Percentiles rank a stretch among this genome's conserved stretches.
Conservation (phyloP, 176 grass and related monocot species). For the Aegilops sharonensis region DNA sequence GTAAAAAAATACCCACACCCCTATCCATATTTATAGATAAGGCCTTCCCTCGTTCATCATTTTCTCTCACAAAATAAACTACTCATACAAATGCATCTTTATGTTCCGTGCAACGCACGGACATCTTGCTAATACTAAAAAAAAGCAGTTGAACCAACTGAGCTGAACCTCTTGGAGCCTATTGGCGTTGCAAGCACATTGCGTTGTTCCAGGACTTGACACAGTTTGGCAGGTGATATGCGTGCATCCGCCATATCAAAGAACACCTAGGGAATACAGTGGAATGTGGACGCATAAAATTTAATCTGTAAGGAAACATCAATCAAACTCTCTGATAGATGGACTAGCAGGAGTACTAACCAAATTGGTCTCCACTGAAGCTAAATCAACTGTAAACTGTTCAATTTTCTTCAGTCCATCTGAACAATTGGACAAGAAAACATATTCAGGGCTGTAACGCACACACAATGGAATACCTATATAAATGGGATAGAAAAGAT, state of each 20-base stretch:
- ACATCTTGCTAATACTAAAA: too few species aligned
- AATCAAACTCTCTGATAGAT: not conserved
- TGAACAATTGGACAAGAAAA: constrained; percentile 26
- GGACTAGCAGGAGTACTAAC: constrained; percentile 24
- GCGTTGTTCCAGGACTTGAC: constrained; percentile 50
- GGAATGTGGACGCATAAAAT: not conserved
- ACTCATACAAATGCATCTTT: too few species aligned
- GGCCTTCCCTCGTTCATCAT: too few species aligned
- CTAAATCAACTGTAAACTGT: constrained; percentile 48
- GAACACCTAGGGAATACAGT: constrained; percentile 42
- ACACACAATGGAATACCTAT: not conserved
- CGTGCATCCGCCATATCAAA: constrained; percentile 58
- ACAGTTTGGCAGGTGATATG: constrained; percentile 58
- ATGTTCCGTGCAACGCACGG: too few species aligned
- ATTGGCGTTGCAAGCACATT: constrained; percentile 80
- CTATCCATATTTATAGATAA: too few species aligned
- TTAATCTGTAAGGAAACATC: not conserved
- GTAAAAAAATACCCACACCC: too few species aligned
- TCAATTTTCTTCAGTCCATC: constrained; percentile 77
- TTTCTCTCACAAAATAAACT: too few species aligned
- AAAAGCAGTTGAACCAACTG: not conserved
- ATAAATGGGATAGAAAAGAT: not conserved
- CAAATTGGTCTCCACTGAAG: constrained; percentile 81
- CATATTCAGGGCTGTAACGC: not conserved
- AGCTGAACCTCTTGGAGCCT: constrained; percentile 59